phyloP scores from a whole-genome alignment of 73 alveolate species.

The Paramecium biaurelia region DNA sequence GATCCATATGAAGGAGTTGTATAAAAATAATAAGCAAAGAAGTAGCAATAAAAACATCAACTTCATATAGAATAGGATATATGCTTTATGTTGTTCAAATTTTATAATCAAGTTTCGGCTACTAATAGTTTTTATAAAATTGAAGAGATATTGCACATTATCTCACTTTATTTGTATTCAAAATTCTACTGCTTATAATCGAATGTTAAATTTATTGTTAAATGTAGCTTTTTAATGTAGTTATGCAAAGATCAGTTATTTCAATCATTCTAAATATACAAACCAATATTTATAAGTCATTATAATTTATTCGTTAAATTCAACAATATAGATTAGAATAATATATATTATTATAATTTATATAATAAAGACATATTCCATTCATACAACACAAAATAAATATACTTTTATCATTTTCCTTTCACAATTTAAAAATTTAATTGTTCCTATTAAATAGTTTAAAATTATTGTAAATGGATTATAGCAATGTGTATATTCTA shows the following conservation, averaged over 20 bases:
- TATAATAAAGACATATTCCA: background rate
- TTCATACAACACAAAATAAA: background rate
- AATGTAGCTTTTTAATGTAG: background rate
- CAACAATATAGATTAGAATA: background rate
- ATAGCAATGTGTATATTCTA: background rate
- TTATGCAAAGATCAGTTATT: background rate
- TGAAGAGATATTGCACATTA: background rate
- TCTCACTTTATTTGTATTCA: background rate
- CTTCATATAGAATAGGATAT: background rate
- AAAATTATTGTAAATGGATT: background rate
- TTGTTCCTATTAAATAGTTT: background rate
- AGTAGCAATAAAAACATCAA: background rate
- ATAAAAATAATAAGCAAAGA: background rate
- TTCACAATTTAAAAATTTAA: background rate
- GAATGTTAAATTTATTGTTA: background rate
- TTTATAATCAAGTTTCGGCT: background rate
- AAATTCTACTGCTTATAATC: background rate
- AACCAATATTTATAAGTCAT: background rate
- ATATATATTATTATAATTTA: background rate
- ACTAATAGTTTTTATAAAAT: background rate
- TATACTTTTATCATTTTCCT: background rate
- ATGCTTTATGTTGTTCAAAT: background rate
- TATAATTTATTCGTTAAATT: background rate
- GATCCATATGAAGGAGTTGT: background rate
- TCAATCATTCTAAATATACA: background rate